Base-by-base conservation (phyloP, 164 flowering plant genomes). In the Stephania japonica region DNA sequence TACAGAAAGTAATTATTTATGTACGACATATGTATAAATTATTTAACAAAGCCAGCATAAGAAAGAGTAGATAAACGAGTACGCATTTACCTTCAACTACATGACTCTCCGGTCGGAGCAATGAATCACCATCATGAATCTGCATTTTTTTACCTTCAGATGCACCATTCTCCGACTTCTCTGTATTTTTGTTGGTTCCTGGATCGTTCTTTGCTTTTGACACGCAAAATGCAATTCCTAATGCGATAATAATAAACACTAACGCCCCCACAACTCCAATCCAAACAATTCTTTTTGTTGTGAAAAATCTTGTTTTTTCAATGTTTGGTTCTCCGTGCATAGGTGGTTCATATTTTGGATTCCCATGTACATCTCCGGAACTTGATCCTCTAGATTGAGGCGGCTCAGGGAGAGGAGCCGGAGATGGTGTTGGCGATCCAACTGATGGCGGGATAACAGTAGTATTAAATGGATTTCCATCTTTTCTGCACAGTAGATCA, bases 401-500 rank as follows among this genome's bases (percentile, higher is more conserved):
- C 25, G 74, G 68, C 19, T 79, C 65, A 65, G 83, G 81, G 12
- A 84, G 68, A 26, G 83, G 88, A 65, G 84, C 82, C 7, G 89
- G 89, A 0, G 87, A 80, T 7, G 86, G 82, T 5, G 88, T 79
- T 12, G 87, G 81, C 0, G 88, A 84, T 1, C 86, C 81, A 4
- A 85, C 83, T 12, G 88, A 42, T 42, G 90, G 38, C 38, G 38
- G 86, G 65, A 91, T 74, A 73, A 72, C 68, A 66, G 84, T 79
- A 24, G 85, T 71, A 77, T 90, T 90, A 74, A 91, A 91, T 24
- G 81, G 95, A 72, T 95, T 95, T 53, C 98, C 98, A 80, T 86
- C 91, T 66, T 79, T 86, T 79, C 98, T 95, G 94, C 86, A 86
- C 7, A 47, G 26, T 11, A 65, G 65, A 74, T n/a, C 53, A n/a